Conservation (phyloP, 495 filamentous ascomycete genomes). For the Cenococcum geophilum region DNA sequence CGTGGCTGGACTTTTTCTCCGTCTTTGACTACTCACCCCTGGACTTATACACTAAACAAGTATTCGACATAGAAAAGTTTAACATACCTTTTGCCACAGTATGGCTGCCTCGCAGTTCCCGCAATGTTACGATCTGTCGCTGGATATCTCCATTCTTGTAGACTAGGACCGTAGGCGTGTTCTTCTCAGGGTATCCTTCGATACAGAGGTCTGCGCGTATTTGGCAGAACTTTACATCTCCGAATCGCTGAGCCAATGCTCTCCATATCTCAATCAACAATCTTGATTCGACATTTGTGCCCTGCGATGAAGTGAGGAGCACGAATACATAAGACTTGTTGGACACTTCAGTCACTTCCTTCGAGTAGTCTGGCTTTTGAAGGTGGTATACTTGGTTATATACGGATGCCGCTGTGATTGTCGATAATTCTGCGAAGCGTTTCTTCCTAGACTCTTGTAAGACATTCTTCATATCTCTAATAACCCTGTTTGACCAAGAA, state of each 20-base stretch:
- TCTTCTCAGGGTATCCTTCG: slow-evolving; percentile 89
- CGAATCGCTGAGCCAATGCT: slow-evolving; percentile 71
- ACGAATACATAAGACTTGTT: slow-evolving; percentile 69
- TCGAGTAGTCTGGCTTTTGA: slow-evolving; percentile 85
- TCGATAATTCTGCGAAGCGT: slow-evolving; percentile 72
- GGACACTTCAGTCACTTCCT: slow-evolving; percentile 90
- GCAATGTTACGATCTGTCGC: slow-evolving; percentile 79
- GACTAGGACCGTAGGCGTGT: slow-evolving; percentile 88
- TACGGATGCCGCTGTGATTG: slow-evolving; percentile 63
- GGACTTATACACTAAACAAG: background rate
- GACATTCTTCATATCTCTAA: background rate
- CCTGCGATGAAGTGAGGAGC: slow-evolving; percentile 69
- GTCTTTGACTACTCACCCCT: background rate
- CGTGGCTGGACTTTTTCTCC: background rate
- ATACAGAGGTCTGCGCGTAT: slow-evolving; percentile 91
- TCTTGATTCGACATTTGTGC: slow-evolving; percentile 76
- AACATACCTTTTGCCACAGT: slow-evolving; percentile 58
- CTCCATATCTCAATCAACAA: slow-evolving; percentile 83
- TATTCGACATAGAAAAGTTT: slow-evolving; percentile 1
- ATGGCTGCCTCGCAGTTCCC: slow-evolving; percentile 62
- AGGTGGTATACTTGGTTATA: slow-evolving; percentile 89
- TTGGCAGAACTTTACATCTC: slow-evolving; percentile 96
- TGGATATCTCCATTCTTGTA: slow-evolving; percentile 89
- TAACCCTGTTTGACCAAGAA: too few relatives aligned
- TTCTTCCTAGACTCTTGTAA: slow-evolving; percentile 51